Evolutionary conservation across 805 yeast species (phyloP).

Genomic region (Hanseniaspora pseudoguilliermondii): DNA sequence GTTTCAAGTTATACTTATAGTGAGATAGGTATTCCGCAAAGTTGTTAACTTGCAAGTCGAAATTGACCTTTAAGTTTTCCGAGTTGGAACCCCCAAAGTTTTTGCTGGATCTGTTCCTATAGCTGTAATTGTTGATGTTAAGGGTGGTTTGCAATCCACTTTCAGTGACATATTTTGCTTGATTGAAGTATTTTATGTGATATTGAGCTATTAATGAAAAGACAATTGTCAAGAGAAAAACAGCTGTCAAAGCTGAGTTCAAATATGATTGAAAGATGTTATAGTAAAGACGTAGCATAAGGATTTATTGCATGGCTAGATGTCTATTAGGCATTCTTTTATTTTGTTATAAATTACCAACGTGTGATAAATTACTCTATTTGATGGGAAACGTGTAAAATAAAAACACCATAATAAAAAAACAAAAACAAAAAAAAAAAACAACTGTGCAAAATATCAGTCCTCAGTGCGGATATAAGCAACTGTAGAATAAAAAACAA

Average conservation of each 20-base stretch:
- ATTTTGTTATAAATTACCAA: too few relatives aligned
- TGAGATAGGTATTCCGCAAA: neutral
- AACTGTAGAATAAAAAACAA: too few relatives aligned
- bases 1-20: conserved; percentile 5
- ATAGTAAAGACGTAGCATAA: conserved; percentile 4
- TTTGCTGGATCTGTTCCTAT: conserved; percentile 4
- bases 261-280: neutral
- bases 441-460: too few relatives aligned
- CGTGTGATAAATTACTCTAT: too few relatives aligned
- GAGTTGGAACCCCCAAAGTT: conserved; percentile 10
- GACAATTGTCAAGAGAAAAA: neutral
- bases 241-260: neutral
- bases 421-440: too few relatives aligned
- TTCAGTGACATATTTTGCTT: neutral
- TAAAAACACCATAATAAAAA: too few relatives aligned
- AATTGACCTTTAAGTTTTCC: conserved; percentile 1
- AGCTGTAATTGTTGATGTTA: neutral
- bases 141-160: neutral
- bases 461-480: too few relatives aligned
- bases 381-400: too few relatives aligned
- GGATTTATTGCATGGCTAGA: neutral
- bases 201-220: neutral
- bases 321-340: too few relatives aligned
- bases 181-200: neutral
- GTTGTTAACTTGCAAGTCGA: conserved; percentile 2